Base-by-base conservation (phyloP, 2,329 filamentous ascomycete genomes). In the Pestalotiopsis fici region DNA sequence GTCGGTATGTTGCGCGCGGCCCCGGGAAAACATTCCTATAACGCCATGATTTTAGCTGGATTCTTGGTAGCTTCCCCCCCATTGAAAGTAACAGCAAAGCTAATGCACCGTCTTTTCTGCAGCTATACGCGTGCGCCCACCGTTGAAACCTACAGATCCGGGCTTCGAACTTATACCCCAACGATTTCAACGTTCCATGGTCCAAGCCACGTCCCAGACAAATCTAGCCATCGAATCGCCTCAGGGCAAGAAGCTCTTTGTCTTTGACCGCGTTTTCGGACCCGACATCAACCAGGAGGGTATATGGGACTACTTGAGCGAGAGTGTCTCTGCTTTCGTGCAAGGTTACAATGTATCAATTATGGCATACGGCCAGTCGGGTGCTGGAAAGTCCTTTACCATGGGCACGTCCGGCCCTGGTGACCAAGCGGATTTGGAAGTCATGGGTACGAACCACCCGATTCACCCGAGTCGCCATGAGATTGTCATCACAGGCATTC, bases 321-420 rank as follows among this genome's bases (percentile, higher is more conserved):
- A 99, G 73, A 97, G 94, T 74, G 92, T 98, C 72, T 89, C 86
- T 73, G 93, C 95, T 2, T 99, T 99, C 74, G 84, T 96, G 1
- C 94, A 98, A 77, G 96, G 96, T 65, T 99, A 98, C 87, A 99
- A 99, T 88, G 96, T 99, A 67, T 99, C 96, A 3, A 89, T 99
- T 62, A 84, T 99, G 74, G 96, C 96, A 60, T 99, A 99, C 76
- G 96, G 96, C 72, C 96, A 99, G 83, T 99, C 96, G 31, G 96
- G 96, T 66, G 94, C 96, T 12, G 96, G 96, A 73, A 99, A 99
- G 82, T 98, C 95, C 2, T 98, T 97, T 78, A 99, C 96, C 0
- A 99, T 99, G 96, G 96, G 96, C 67, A 99, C 96, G 0, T 94
- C 95, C 0, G 94, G 94, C 4, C 93, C 95, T 2, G 80, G 80